These are phyloP conservation scores for Trypanosoma avium DNA, from an alignment of 208 protist species.

Conservation along the genomic window DNA sequence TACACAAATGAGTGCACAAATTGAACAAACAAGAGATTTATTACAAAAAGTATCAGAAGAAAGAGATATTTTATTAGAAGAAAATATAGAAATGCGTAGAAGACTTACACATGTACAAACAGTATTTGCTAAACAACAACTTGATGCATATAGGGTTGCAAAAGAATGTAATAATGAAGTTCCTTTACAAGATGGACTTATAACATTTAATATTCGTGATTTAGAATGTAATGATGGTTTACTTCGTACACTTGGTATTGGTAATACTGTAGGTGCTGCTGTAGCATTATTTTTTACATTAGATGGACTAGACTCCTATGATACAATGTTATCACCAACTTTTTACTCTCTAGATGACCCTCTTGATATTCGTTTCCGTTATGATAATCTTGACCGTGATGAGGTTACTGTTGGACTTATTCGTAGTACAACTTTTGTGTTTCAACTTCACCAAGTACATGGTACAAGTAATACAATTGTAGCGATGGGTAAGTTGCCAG, in stretches of 20 bases:
- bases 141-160: constrained; percentile 62
- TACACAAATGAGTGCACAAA: constrained; percentile 57
- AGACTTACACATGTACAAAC: constrained; percentile 81
- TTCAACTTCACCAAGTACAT: constrained; percentile 67
- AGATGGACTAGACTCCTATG: constrained; percentile 69
- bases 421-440: constrained; percentile 54
- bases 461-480: constrained; percentile 42
- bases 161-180: constrained; percentile 16
- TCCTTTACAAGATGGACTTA: constrained; percentile 30
- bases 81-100: constrained; percentile 77
- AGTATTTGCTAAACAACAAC: constrained; percentile 84
- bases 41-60: constrained; percentile 51
- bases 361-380: constrained; percentile 72
- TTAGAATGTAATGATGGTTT: constrained; percentile 38
- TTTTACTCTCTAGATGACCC: constrained; percentile 58
- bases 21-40: constrained; percentile 42
- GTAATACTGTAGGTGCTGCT: constrained; percentile 31
- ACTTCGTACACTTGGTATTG: constrained; percentile 36
- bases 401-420: constrained; percentile 54
- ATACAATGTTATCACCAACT: constrained; percentile 77
- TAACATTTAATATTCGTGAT: constrained; percentile 58
- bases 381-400: constrained; percentile 55
- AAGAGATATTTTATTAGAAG: constrained; percentile 75
- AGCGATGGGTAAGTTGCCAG: constrained; percentile 77
- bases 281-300: constrained; percentile 65